phyloP scores from a whole-genome alignment of 73 alveolate genomes.

The Stentor roeselii region DNA sequence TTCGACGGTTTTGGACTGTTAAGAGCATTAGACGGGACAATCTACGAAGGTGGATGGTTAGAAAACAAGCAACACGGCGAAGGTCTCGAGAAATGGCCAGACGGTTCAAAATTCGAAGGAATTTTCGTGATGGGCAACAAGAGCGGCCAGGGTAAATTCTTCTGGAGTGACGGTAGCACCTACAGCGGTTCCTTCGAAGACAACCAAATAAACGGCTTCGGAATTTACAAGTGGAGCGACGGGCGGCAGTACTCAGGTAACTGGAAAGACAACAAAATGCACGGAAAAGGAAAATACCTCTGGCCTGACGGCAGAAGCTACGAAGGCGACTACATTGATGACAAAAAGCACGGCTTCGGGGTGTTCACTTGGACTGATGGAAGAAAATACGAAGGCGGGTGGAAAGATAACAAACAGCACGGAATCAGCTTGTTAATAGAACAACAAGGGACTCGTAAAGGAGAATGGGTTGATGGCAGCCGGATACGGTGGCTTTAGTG shows the following conservation, averaged over 20 bases:
- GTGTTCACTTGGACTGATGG: conserved; percentile 46
- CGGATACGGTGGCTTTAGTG: conserved; percentile 38
- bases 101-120: conserved; percentile 64
- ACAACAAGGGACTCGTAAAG: conserved; percentile 22
- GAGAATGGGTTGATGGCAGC: conserved; percentile 49
- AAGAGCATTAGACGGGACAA: conserved; percentile 38
- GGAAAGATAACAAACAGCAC: conserved; percentile 55
- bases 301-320: conserved; percentile 53
- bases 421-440: conserved; percentile 46
- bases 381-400: conserved; percentile 39
- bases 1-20: conserved; percentile 33
- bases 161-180: conserved; percentile 53
- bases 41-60: conserved; percentile 74
- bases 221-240: conserved; percentile 60
- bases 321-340: conserved; percentile 44
- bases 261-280: conserved; percentile 54
- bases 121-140: conserved; percentile 50
- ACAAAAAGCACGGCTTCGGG: conserved; percentile 55
- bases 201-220: conserved; percentile 62
- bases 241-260: conserved; percentile 53
- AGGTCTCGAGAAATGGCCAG: conserved; percentile 75
- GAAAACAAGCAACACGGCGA: conserved; percentile 71
- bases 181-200: conserved; percentile 60
- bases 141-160: conserved; percentile 58
- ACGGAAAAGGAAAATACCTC: conserved; percentile 49